phyloP scores from a whole-genome alignment of 164 flowering plant genomes.

The Vitis rotundifolia region DNA sequence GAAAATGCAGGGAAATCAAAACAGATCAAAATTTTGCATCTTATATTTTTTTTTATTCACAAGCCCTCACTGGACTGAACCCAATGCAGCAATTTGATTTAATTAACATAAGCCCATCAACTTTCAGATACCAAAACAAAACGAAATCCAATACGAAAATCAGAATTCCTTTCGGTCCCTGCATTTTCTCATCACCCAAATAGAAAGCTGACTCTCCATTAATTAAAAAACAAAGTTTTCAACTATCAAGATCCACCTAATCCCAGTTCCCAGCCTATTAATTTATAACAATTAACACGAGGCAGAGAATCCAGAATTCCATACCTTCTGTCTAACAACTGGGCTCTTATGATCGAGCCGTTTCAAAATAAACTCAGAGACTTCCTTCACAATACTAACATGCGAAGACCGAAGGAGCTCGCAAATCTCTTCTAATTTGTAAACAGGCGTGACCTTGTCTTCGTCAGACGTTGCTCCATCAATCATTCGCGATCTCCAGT shows the following conservation, averaged over 20 bases:
- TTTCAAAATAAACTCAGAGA: conserved; percentile 79
- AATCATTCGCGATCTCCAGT: conserved; percentile 92
- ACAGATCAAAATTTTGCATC: no score
- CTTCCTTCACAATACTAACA: conserved; percentile 77
- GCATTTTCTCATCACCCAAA: no score
- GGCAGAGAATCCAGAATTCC: neutral
- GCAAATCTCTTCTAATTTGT: conserved; percentile 88
- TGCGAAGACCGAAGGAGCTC: conserved; percentile 83
- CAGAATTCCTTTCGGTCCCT: no score
- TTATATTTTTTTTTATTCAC: no score
- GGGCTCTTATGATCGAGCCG: conserved; percentile 91
- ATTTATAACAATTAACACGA: neutral
- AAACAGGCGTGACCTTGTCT: conserved; percentile 91
- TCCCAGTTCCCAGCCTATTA: neutral
- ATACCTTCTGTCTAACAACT: conserved; percentile 89
- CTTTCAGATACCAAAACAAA: no score
- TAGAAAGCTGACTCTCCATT: neutral
- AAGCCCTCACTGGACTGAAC: no score
- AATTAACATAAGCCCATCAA: no score
- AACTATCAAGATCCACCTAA: neutral
- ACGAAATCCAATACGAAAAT: no score
- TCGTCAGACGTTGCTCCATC: conserved; percentile 89
- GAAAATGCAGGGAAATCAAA: no score
- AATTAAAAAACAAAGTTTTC: neutral
- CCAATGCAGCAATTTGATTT: no score